A percentile compares a stretch with the other conserved stretches of the same genome.
phyloP scores from a whole-genome alignment of 192 early-diverging fungal genomes.

The Phycomyces blakesleeanus region DNA sequence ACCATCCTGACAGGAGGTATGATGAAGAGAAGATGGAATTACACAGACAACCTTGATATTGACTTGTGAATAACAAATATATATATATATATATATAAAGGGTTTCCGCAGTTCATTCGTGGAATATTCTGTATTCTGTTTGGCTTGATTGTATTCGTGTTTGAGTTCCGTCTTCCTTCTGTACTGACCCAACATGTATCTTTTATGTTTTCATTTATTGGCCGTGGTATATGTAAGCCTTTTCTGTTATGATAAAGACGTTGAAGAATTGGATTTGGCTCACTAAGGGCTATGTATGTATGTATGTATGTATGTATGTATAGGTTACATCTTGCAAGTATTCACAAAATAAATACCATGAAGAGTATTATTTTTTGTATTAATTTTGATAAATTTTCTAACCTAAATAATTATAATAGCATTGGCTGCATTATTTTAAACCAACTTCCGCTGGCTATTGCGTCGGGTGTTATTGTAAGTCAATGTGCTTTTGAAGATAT shows the following conservation, averaged over 20 bases:
- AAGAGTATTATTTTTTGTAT: neutral
- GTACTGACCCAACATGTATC: conserved; percentile 27
- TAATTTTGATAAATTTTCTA: neutral
- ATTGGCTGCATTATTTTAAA: conserved; percentile 32
- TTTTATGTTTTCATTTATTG: conserved; percentile 38
- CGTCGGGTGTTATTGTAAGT: conserved; percentile 36
- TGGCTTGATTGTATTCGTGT: conserved; percentile 24
- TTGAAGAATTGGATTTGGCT: too few species aligned
- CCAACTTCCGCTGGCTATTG: conserved; percentile 19
- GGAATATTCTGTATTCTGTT: conserved; percentile 27
- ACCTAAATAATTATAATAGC: conserved; percentile 2
- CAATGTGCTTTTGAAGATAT: too few species aligned
- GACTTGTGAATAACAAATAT: neutral
- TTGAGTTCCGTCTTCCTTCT: conserved; percentile 32
- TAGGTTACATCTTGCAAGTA: conserved; percentile 27
- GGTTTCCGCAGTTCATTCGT: conserved; percentile 18
- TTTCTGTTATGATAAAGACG: neutral
- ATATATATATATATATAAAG: neutral
- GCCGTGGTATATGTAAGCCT: conserved; percentile 35
- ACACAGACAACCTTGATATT: neutral
- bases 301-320: too few species aligned
- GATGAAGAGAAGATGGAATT: neutral
- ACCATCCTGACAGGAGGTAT: conserved; percentile 29
- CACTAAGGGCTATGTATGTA: too few species aligned
- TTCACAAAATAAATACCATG: neutral